A percentile compares a stretch with the other conserved stretches of the same genome.
phyloP scores from a whole-genome alignment of 208 protist genomes.

The Porcisia hertigi region DNA sequence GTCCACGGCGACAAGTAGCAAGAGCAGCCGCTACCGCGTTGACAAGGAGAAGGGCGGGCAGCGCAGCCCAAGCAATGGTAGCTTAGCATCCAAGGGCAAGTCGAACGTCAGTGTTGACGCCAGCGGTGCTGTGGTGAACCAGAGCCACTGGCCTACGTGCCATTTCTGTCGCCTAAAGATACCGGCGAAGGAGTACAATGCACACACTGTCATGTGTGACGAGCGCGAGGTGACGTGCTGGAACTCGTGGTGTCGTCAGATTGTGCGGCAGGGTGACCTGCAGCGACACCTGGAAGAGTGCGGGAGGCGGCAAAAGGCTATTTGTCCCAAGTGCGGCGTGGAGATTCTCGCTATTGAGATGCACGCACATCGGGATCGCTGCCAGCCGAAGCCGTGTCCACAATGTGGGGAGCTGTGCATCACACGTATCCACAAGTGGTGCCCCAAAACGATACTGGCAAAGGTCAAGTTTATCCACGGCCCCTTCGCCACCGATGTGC shows the following conservation, averaged over 20 bases:
- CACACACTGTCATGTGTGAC: constrained; percentile 86
- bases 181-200: constrained; percentile 81
- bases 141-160: constrained; percentile 51
- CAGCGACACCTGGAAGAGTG: constrained; percentile 83
- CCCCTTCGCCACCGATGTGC: constrained; percentile 67
- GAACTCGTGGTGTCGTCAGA: constrained; percentile 87
- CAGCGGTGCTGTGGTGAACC: constrained; percentile 8
- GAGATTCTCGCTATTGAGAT: constrained; percentile 70
- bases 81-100: constrained; percentile 11
- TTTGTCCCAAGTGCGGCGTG: constrained; percentile 81
- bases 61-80: constrained; percentile 1
- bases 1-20: background rate
- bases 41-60: background rate
- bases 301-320: constrained; percentile 61
- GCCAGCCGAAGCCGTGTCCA: constrained; percentile 66
- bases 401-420: constrained; percentile 83
- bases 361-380: constrained; percentile 72
- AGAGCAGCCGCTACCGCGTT: background rate
- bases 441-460: constrained; percentile 49
- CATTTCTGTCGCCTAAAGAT: constrained; percentile 73
- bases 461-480: constrained; percentile 39
- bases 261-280: constrained; percentile 75
- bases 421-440: constrained; percentile 85
- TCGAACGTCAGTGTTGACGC: background rate
- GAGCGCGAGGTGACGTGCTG: constrained; percentile 89